Base-by-base conservation (phyloP, 2,329 filamentous ascomycete species). In the Fusarium xylarioides region DNA sequence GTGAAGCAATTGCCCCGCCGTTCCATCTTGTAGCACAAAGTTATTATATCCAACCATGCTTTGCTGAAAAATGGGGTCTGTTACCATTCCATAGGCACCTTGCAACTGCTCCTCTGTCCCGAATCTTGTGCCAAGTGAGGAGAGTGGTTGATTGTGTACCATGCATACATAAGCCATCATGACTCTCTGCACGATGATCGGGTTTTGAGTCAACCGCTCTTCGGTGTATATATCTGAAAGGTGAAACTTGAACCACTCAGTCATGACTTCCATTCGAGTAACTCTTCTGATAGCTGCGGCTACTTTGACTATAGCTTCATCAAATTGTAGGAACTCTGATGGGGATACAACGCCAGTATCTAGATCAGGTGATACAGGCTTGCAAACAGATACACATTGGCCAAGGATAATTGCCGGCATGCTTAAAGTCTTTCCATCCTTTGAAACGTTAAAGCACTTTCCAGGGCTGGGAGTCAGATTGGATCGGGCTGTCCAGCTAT, bases 91-190 rank as follows among this genome's bases (percentile, higher is more conserved):
- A 18, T 47, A 40, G 0, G 55, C 70, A 0, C 69, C 69, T 7
- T 55, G 2, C 5, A 72, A 10, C 9, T 72, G 69, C 0, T 42
- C 26, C 0, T 5, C 2, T 0, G 34, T 38, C 2, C 52, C 59
- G 18, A 65, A 60, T 23, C 34, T 14, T 0, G 23, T 30, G 0
- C 59, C 40, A 0, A 72, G 42, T 1, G 43, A 40, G 6, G 54
- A 30, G 0, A 66, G 32, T 0, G 69, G 59, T 5, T 72, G 55
- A 0, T 7, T 5, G 0, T 73, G 50, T 0, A 70, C 34, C 59
- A 72, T 72, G 7, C 59, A 73, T 5, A 42, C 46, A 26, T 72
- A 73, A 1, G n/a, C 64, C 8, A 73, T 56, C 37, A 72, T 37
- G 3, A 73, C 44, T 7, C 64, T 60, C 11, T 57, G 16, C 15